phyloP scores from a whole-genome alignment of 2,329 filamentous ascomycete species.

The Colletotrichum sp. region DNA sequence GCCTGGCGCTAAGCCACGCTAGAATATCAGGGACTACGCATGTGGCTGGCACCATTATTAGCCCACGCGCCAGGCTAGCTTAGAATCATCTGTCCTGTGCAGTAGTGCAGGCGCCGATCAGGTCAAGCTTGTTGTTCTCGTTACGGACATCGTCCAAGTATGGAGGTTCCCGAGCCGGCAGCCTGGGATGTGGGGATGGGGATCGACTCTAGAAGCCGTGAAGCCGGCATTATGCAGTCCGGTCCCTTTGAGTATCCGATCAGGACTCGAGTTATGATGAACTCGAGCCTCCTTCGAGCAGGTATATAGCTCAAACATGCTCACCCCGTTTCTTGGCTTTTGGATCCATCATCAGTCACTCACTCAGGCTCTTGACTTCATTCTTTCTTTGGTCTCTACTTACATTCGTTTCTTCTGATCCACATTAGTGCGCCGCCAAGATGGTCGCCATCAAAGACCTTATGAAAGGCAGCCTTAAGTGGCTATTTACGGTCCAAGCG shows the following conservation, averaged over 20 bases:
- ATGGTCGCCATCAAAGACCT: conserved; percentile 28
- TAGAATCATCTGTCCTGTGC: not conserved
- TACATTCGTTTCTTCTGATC: not conserved
- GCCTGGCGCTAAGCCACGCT: not conserved
- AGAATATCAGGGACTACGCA: not conserved
- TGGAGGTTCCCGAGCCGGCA: not conserved
- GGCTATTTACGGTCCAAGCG: conserved; percentile 23
- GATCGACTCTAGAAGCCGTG: not conserved
- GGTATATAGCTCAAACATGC: conserved; percentile 15
- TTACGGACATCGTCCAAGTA: not conserved
- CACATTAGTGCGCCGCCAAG: conserved; percentile 7
- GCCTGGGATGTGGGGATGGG: not conserved
- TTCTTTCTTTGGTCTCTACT: not conserved
- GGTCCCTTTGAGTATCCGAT: not conserved
- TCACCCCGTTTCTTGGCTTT: not conserved
- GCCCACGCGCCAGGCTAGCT: not conserved
- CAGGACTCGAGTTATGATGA: not conserved
- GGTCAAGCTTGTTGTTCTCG: not conserved
- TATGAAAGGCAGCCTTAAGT: conserved; percentile 11
- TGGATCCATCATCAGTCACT: not conserved
- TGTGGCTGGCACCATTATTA: conserved; percentile 1
- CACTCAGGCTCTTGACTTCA: not conserved
- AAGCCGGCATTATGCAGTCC: not conserved
- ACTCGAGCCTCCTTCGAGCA: not conserved
- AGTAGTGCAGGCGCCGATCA: not conserved